These are phyloP conservation scores for Fusarium sp. DNA, from an alignment of 2,329 filamentous ascomycete genomes.

Conservation along the genomic window DNA sequence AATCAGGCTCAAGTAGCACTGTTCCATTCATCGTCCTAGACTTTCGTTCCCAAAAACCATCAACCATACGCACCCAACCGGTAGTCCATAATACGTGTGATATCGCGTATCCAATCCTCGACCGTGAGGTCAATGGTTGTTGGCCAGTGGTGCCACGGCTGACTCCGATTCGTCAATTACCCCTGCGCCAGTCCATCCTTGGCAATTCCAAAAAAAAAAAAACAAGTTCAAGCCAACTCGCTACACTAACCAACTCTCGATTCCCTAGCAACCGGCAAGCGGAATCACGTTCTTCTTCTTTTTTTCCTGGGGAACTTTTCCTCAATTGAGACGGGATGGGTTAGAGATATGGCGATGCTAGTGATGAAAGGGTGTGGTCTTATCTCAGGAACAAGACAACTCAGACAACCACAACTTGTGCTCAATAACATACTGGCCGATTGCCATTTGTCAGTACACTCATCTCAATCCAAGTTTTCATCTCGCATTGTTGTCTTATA, in stretches of 20 bases:
- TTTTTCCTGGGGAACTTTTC: conserved; percentile 36
- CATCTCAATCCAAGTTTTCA: conserved; percentile 1
- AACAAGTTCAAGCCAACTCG: conserved; percentile 22
- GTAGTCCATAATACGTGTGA: conserved; percentile 32
- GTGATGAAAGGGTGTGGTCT: conserved; percentile 17
- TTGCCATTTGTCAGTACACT: conserved; percentile 1
- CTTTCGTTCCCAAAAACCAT: conserved; percentile 1
- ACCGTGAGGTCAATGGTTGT: conserved; percentile 44
- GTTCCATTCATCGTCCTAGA: conserved; percentile 25
- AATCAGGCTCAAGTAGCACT: conserved; percentile 28
- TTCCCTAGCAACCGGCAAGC: conserved; percentile 38
- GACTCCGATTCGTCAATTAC: conserved; percentile 39
- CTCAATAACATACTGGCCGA: not conserved
- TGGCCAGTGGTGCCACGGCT: conserved; percentile 27
- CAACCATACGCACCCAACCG: conserved; percentile 4
- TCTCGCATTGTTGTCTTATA: conserved; percentile 23
- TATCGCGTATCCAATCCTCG: conserved; percentile 33
- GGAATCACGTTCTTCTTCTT: conserved; percentile 25
- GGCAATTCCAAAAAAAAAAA: conserved; percentile 17
- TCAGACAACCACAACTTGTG: conserved; percentile 12
- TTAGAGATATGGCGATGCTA: conserved; percentile 7
- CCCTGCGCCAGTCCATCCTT: conserved; percentile 32
- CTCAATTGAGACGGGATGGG: conserved; percentile 18
- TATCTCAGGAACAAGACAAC: conserved; percentile 28
- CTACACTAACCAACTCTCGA: conserved; percentile 26